phyloP scores from a whole-genome alignment of 768 basidiomycete genomes.

The Termitomyces sp. region DNA sequence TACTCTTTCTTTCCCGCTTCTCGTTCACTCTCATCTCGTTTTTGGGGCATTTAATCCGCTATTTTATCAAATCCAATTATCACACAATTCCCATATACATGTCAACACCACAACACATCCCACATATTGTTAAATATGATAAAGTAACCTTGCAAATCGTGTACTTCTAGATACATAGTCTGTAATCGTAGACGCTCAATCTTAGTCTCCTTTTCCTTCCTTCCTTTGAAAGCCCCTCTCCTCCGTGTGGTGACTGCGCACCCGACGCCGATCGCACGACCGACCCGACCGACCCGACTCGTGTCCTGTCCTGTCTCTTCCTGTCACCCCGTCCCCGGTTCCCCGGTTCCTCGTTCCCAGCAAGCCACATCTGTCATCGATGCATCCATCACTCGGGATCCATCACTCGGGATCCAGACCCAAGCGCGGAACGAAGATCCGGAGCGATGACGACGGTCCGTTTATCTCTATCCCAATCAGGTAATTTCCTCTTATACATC shows the following conservation, averaged over 20 bases:
- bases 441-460: too few species aligned
- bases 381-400: too few species aligned
- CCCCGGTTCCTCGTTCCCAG: too few species aligned
- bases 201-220: background rate
- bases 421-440: too few species aligned
- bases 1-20: too few species aligned
- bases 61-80: background rate
- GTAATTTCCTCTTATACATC: too few species aligned
- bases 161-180: background rate
- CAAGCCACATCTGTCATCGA: too few species aligned
- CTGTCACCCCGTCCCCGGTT: too few species aligned
- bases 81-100: background rate
- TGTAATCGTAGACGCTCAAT: background rate
- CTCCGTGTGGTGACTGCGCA: background rate
- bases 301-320: background rate
- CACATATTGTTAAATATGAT: background rate
- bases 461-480: too few species aligned
- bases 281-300: background rate
- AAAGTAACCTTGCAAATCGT: background rate
- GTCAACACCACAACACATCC: background rate
- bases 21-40: background rate
- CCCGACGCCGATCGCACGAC: too few species aligned
- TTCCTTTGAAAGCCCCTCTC: too few species aligned
- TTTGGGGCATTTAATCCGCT: conserved; percentile 1
- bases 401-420: too few species aligned